Evolutionary conservation across 441 rosid genomes (phyloP).

Genomic region (Adansonia grandidieri): DNA sequence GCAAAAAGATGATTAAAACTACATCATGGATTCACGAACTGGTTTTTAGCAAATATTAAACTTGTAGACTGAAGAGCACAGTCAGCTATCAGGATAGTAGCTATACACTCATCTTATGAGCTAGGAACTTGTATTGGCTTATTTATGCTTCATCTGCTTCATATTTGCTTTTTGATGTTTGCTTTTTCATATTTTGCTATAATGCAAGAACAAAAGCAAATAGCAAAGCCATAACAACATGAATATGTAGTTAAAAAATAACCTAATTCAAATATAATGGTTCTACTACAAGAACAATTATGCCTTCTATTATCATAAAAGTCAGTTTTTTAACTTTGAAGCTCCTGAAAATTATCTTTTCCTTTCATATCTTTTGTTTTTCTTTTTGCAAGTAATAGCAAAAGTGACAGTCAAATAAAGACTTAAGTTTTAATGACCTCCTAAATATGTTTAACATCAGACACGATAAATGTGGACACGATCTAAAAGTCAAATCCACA

Average conservation of each 20-base stretch:
- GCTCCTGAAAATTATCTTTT: not conserved
- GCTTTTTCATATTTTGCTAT: not conserved
- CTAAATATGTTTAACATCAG: not conserved
- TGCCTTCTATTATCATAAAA: not conserved
- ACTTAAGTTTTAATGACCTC: not conserved
- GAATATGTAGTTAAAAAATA: not conserved
- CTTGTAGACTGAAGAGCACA: not conserved
- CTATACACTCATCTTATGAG: conserved; percentile 1
- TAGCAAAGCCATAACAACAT: not conserved
- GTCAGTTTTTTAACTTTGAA: not conserved
- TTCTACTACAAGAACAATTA: not conserved
- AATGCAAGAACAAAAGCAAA: not conserved
- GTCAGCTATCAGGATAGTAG: not conserved
- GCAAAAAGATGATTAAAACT: not conserved
- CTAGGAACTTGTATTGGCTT: not conserved
- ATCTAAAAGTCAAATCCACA: not conserved
- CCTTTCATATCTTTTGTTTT: not conserved
- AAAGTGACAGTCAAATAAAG: not conserved
- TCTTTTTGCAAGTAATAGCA: not conserved
- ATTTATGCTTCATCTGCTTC: not conserved
- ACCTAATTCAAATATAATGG: not conserved
- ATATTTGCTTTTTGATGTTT: not conserved
- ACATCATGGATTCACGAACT: not conserved
- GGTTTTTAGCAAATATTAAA: not conserved
- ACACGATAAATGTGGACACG: not conserved